These are phyloP conservation scores for Leptoxyphium fumago DNA, from an alignment of 2,329 filamentous ascomycete genomes.

Conservation along the genomic window DNA sequence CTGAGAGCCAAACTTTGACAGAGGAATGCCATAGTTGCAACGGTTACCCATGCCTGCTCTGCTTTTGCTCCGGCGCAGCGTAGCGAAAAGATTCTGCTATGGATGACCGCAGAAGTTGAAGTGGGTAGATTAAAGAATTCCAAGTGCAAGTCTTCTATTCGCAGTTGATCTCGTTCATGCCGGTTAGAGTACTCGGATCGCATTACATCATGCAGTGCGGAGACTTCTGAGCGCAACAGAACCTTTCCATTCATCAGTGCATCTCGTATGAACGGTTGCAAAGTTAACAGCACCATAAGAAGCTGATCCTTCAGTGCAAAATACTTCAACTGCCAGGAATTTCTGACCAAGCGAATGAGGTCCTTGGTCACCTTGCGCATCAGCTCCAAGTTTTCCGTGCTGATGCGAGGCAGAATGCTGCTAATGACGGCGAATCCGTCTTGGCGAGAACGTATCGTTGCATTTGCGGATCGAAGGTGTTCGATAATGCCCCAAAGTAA, in stretches of 20 bases:
- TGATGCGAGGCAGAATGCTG: slow-evolving; percentile 46
- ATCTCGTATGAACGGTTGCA: slow-evolving; percentile 27
- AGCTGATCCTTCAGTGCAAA: slow-evolving; percentile 56
- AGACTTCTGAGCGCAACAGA: slow-evolving; percentile 29
- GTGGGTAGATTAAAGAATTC: slow-evolving; percentile 22
- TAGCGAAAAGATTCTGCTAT: slow-evolving; percentile 13
- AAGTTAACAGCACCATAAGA: slow-evolving; percentile 50
- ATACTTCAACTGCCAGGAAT: slow-evolving; percentile 64
- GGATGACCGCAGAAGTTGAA: slow-evolving; percentile 16
- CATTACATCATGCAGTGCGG: slow-evolving; percentile 55
- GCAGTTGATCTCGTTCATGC: slow-evolving; percentile 55
- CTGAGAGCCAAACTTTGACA: slow-evolving; percentile 2
- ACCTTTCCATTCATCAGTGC: slow-evolving; percentile 14
- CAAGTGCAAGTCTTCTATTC: slow-evolving; percentile 56
- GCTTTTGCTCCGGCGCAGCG: slow-evolving; percentile 18
- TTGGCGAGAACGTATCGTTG: slow-evolving; percentile 40
- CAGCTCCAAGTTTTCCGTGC: slow-evolving; percentile 53
- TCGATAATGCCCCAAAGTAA: slow-evolving; percentile 16
- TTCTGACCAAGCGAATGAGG: slow-evolving; percentile 55
- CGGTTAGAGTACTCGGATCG: slow-evolving; percentile 64
- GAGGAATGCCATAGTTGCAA: slow-evolving; percentile 25
- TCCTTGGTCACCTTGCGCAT: slow-evolving; percentile 45
- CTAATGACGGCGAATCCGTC: slow-evolving; percentile 66
- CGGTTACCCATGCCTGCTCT: slow-evolving; percentile 22
- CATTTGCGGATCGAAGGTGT: slow-evolving; percentile 50